Evolutionary conservation across 2,329 filamentous ascomycete genomes (phyloP), one percentile per base, ranked within the genome.

Genomic region (Trichoderma atroviride): DNA sequence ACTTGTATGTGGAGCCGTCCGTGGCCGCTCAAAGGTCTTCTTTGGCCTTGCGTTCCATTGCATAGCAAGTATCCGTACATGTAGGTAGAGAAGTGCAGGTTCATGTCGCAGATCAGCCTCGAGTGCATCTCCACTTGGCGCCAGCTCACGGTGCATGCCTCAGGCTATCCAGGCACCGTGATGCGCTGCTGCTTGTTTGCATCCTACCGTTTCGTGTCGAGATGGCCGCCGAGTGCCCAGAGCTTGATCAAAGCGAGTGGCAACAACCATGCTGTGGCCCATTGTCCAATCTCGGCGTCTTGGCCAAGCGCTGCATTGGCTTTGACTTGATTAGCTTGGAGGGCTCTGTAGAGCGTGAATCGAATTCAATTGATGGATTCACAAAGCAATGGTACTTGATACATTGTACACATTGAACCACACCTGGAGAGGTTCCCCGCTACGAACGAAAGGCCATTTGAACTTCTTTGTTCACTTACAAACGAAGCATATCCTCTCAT

Each of bases 81-180:
- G 3, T 35, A 4, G 13, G 11, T 35, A 14, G 33, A 35, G 11
- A 11, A 13, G 11, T 35, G 33, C 2, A 35, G 14, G n/a, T 1
- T n/a, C 16, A 14, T 31, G 13, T 5, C n/a, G 53, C 29, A 47
- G 31, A n/a, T 24, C 29, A n/a, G 33, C 37, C 27, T 16, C 13
- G 62, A 55, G 40, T 27, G 62, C 52, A 56, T 29, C 33, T 16
- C n/a, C 35, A n/a, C 37, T 57, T 57, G n/a, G 40, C 27, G 37
- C 53, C 37, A 66, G 22, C 53, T 57, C 53, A 50, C n/a, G 53
- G 16, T 19, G 62, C 53, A 55, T 57, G 53, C 53, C 31, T 50
- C 53, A 57, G 14, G 52, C 37, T 37, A 24, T 57, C n/a, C 13
- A 13, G 13, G 29, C 9, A 50, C 35, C 9, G 14, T 35, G 31